These are phyloP conservation scores for Coemansia sp. DNA, from an alignment of 192 early-diverging fungal species.

Conservation along the genomic window DNA sequence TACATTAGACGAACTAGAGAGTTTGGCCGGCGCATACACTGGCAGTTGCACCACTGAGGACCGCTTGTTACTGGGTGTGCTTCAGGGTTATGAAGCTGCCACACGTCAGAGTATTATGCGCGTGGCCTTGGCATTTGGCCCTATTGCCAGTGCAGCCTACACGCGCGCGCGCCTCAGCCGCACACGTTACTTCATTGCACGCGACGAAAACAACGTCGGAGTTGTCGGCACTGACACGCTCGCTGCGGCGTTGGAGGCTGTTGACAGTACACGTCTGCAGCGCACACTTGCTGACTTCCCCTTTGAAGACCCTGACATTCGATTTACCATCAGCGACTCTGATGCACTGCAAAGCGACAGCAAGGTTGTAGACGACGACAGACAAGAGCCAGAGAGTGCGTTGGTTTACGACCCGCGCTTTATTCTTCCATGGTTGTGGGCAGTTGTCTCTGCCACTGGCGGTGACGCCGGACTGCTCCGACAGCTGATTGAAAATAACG, in stretches of 20 bases:
- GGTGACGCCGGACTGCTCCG: conserved; percentile 14
- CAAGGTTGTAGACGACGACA: neutral
- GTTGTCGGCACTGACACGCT: conserved; percentile 31
- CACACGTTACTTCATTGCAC: conserved; percentile 30
- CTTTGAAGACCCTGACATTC: neutral
- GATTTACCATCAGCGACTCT: conserved; percentile 2
- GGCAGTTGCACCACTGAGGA: conserved; percentile 34
- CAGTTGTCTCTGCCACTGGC: conserved; percentile 19
- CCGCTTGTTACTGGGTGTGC: conserved; percentile 21
- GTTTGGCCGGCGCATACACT: conserved; percentile 35
- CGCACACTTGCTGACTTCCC: conserved; percentile 42
- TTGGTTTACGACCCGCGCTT: conserved; percentile 35
- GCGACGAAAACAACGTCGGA: conserved; percentile 46
- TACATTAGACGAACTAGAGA: conserved; percentile 43
- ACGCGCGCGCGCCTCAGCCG: conserved; percentile 28
- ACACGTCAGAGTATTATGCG: conserved; percentile 49
- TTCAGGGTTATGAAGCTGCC: conserved; percentile 31
- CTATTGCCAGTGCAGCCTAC: conserved; percentile 20
- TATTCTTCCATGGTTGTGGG: conserved; percentile 43
- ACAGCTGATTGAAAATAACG: conserved; percentile 35
- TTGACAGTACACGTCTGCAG: conserved; percentile 28
- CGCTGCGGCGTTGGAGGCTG: conserved; percentile 18
- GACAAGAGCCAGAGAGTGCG: conserved; percentile 2
- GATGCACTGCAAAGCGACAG: neutral
- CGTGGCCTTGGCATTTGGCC: conserved; percentile 41